Evolutionary conservation across 148 eudicot genomes (phyloP).

Genomic region (Bassia scoparia): DNA sequence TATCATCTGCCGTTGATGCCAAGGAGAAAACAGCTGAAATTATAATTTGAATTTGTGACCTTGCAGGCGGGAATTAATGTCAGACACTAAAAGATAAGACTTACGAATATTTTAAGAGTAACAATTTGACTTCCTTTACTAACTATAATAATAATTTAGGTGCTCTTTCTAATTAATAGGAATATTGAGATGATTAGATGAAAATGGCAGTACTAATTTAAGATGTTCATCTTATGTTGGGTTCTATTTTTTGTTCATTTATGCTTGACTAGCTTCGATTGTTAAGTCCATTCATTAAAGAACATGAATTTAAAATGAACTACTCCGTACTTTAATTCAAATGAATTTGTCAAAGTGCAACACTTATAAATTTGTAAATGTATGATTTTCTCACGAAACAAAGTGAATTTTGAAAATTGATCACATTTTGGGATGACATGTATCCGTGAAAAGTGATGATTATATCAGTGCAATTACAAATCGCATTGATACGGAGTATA

Average conservation of each 20-base stretch:
- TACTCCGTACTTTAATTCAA: not conserved
- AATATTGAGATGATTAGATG: not conserved
- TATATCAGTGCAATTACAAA: too few species aligned
- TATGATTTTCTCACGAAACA: too few species aligned
- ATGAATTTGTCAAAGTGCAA: not conserved
- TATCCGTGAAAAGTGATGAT: too few species aligned
- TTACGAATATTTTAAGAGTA: not conserved
- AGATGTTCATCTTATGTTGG: not conserved
- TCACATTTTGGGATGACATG: too few species aligned
- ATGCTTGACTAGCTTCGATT: not conserved
- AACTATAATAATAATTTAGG: not conserved
- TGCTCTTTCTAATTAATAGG: not conserved
- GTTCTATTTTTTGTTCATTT: not conserved
- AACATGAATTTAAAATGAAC: too few species aligned
- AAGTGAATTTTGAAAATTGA: too few species aligned
- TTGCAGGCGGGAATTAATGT: constrained; percentile 1
- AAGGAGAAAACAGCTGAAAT: not conserved
- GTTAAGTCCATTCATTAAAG: too few species aligned
- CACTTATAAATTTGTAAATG: too few species aligned
- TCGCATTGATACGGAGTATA: too few species aligned
- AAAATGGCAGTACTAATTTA: not conserved
- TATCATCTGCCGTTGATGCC: too few species aligned
- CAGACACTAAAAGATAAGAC: not conserved
- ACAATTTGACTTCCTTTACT: constrained; percentile 9
- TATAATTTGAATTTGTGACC: not conserved